Conservation (phyloP, 75 land plant genomes). For the Cupressus sempervirens region DNA sequence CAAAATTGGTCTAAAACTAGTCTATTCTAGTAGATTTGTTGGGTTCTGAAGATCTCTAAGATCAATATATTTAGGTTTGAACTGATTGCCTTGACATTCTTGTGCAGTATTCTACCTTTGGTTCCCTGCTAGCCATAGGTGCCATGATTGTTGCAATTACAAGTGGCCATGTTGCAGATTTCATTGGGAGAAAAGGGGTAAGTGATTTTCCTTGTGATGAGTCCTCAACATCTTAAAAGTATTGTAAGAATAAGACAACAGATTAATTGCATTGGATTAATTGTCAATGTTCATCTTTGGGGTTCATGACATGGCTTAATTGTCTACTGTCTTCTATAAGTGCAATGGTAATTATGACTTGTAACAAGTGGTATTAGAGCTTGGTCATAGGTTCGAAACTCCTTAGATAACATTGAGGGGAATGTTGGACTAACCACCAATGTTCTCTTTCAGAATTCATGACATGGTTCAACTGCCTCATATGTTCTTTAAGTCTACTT, state of each 20-base stretch:
- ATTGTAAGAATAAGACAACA: background rate
- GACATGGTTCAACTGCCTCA: no score
- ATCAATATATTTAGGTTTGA: background rate
- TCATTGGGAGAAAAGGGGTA: slow-evolving; percentile 68
- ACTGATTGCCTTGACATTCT: background rate
- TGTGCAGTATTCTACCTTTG: slow-evolving; percentile 68
- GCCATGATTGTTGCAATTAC: slow-evolving; percentile 75
- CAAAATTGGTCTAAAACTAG: background rate
- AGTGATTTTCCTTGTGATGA: slow-evolving; percentile 1
- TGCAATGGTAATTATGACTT: no score
- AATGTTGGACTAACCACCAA: no score
- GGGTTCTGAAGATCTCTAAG: background rate
- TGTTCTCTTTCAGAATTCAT: no score
- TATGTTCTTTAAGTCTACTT: no score
- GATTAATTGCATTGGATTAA: no score
- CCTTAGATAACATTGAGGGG: no score
- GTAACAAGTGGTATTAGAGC: no score
- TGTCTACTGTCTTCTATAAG: no score
- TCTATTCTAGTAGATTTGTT: background rate
- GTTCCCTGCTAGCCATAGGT: slow-evolving; percentile 70
- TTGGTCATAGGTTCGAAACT: no score
- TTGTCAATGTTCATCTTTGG: no score
- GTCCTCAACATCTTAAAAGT: background rate
- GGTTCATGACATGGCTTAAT: no score
- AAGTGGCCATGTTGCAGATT: slow-evolving; percentile 63